Conservation (phyloP, 495 filamentous ascomycete genomes). For the Astrothelium macrocarpum region DNA sequence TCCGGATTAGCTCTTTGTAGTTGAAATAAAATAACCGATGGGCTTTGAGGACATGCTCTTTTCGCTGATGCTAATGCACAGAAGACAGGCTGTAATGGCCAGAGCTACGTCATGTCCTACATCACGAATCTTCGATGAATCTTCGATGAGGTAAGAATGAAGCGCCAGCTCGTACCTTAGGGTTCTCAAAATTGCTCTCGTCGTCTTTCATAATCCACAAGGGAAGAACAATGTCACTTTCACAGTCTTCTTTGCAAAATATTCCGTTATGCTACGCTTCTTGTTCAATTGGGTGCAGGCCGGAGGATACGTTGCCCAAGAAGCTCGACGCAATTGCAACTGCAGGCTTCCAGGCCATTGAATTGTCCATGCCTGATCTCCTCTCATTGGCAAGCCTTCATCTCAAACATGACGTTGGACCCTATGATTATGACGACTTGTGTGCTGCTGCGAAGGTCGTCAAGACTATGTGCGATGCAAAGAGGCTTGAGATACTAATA, state of each 20-base stretch:
- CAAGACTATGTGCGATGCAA: conserved; percentile 41
- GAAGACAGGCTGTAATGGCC: neutral
- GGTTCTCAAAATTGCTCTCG: no score
- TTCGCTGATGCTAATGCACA: no score
- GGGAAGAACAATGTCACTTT: conserved; percentile 20
- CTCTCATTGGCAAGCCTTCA: conserved; percentile 48
- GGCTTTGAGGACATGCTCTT: no score
- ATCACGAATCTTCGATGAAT: neutral
- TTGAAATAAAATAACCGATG: no score
- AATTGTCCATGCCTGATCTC: conserved; percentile 71
- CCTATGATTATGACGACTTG: conserved; percentile 49
- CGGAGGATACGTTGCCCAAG: conserved; percentile 46
- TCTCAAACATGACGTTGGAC: conserved; percentile 39
- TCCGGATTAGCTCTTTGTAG: no score
- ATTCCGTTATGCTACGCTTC: conserved; percentile 57
- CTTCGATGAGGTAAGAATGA: no score
- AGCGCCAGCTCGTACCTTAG: no score
- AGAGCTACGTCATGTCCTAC: conserved; percentile 5
- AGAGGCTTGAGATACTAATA: conserved; percentile 55
- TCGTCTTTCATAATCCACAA: no score
- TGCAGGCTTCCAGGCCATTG: conserved; percentile 61
- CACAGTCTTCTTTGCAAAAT: conserved; percentile 28
- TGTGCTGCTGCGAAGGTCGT: conserved; percentile 43
- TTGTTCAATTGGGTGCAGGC: conserved; percentile 50
- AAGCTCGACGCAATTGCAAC: conserved; percentile 57